Evolutionary conservation across 2,329 filamentous ascomycete species (phyloP), one percentile per base, ranked within the genome.

Genomic region (Alternaria viburni): DNA sequence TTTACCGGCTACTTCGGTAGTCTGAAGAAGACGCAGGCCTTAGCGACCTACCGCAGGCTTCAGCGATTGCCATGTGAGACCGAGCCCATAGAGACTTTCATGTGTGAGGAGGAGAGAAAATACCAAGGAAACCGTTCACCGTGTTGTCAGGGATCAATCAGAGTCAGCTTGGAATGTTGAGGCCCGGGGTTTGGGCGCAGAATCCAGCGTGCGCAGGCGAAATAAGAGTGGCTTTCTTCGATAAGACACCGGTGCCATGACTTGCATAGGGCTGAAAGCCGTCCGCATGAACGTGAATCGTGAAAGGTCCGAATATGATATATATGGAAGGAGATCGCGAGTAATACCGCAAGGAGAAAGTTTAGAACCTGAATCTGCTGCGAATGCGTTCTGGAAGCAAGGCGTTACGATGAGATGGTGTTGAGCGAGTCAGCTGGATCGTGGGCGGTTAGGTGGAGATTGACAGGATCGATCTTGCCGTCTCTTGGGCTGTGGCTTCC

Each of bases 1-100:
- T 45, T 44, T 63, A 55, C 50, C 56, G 55, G 50, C 51, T 63
- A 52, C 43, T 59, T 19, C 61, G 56, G 50, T 57, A 59, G 32
- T 63, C 41, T 21, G 57, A 25, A 13, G 47, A 23, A 1, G 7
- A n/a, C 19, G 13, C 23, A 36, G 13, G 15, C 30, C 11, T 25
- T 13, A 41, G 10, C 30, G n/a, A 58, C 56, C 23, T 21, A 51
- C 28, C 32, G 49, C 8, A 5, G 28, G 13, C 5, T 19, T 23
- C 28, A 36, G 49, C 28, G 49, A 21, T 36, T 51, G 28, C 49
- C 46, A 49, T 28, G 23, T 10, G 46, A 49, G 23, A 49, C 21
- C 26, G 28, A 23, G 11, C 21, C 13, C 11, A 28, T 26, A 10
- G 28, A 51, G 28, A 23, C 28, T 23, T 15, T 13, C 28, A 41